Conservation (phyloP, 208 protist species). For the Tetramitus jugosus region DNA sequence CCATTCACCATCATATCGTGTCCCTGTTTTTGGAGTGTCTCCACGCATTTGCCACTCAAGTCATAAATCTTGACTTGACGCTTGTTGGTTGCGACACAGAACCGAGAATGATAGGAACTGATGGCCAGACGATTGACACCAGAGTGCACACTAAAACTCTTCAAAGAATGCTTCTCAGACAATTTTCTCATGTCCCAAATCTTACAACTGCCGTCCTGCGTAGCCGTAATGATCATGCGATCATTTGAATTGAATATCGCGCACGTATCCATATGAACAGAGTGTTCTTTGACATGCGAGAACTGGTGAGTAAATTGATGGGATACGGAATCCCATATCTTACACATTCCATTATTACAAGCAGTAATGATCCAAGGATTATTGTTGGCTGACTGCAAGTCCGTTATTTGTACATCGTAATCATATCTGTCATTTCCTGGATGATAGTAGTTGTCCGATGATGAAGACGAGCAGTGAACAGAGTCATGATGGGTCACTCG, state of each 20-base stretch:
- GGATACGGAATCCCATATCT: background rate
- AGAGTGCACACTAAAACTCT: background rate
- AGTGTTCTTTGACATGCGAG: too few species aligned
- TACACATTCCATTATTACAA: background rate
- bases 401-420: too few species aligned
- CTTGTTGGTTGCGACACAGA: background rate
- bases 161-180: background rate
- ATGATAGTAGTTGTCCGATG: too few species aligned
- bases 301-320: background rate
- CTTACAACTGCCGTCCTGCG: background rate
- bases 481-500: too few species aligned
- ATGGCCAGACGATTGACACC: background rate
- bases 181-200: background rate
- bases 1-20: background rate
- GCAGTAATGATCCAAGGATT: too few species aligned
- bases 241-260: background rate
- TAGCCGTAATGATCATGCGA: background rate
- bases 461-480: too few species aligned
- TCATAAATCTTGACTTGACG: background rate
- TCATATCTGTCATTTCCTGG: too few species aligned
- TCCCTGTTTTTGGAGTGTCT: background rate
- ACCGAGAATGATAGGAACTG: background rate
- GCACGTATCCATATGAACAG: background rate
- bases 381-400: too few species aligned
- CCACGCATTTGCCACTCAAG: background rate